Evolutionary conservation across 2,329 filamentous ascomycete species (phyloP).

Genomic region (Chrysosphaeria jannelii): DNA sequence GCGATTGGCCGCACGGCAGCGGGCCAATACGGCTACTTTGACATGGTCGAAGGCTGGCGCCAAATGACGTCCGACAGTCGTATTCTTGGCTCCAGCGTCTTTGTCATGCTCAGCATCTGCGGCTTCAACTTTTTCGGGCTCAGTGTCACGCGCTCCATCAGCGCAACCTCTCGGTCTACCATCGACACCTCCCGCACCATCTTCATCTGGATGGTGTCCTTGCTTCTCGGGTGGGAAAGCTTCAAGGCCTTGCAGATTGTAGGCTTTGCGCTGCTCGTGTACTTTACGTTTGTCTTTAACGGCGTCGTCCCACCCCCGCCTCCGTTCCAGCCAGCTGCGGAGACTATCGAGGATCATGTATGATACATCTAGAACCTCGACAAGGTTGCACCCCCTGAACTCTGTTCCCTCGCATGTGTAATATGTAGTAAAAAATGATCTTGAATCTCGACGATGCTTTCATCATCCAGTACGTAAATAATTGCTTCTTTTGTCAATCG

Average conservation of each 20-base stretch:
- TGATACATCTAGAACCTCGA: too few species aligned
- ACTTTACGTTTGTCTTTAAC: slow-evolving; percentile 92
- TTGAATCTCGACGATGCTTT: too few species aligned
- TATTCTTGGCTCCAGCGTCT: slow-evolving; percentile 46
- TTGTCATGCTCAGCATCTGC: slow-evolving; percentile 97
- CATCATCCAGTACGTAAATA: too few species aligned
- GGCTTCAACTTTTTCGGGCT: slow-evolving; percentile 98
- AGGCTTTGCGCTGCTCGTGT: slow-evolving; percentile 72
- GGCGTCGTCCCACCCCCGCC: slow-evolving; percentile 67
- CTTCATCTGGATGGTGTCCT: slow-evolving; percentile 91
- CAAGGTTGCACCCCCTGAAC: too few species aligned
- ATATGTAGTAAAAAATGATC: too few species aligned
- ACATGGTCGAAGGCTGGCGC: slow-evolving; percentile 58
- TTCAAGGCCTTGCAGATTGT: slow-evolving; percentile 93
- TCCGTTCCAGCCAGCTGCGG: slow-evolving; percentile 15
- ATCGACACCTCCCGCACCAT: slow-evolving; percentile 94
- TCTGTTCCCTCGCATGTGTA: too few species aligned
- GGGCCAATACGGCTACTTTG: slow-evolving; percentile 62
- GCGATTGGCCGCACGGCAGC: slow-evolving; percentile 42
- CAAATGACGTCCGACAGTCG: slow-evolving; percentile 44
- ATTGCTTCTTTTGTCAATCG: too few species aligned
- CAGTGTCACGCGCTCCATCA: slow-evolving; percentile 67
- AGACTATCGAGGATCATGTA: slow-evolving; percentile 21
- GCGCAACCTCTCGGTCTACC: slow-evolving; percentile 74
- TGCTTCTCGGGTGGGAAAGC: slow-evolving; percentile 80